Base-by-base conservation (phyloP, 2,329 filamentous ascomycete species). In the Onygenales sp. region DNA sequence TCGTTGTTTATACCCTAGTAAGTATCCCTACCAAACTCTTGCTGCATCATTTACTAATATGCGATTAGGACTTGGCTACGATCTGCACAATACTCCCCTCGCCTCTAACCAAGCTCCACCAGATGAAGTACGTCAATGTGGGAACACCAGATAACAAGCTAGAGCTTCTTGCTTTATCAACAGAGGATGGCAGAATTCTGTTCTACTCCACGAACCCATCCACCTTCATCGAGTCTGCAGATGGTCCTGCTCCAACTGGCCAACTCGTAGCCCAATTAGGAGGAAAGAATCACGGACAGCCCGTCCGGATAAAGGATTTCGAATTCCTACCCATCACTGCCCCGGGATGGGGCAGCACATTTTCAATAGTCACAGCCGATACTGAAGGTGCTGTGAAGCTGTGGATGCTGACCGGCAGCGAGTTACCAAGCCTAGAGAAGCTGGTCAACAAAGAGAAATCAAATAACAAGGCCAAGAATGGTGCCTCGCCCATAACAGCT, bases 241-340 rank as follows among this genome's bases (percentile, higher is more conserved):
- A 76, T 27, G 71, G 75, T 32, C 73, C 78, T 6, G 76, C 82
- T 17, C 86, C 86, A 41, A 80, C 82, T 62, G 76, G 74, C 52
- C 68, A 69, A 44, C 66, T 86, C 14, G 66, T 93, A 10, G 88
- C 83, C n/a, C 82, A 91, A 61, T 67, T 97, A 9, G 92, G 91
- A 42, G 91, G 91, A 10, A 82, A 81, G 59, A 77, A 80, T 33
- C 78, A 77, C 2, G 85, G 84, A 0, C 78, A 93, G 49, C 72
- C 73, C 2, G 80, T 82, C 9, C 83, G 93, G 50, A 84, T 97
- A 68, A 98, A 97, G 73, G 91, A 95, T 65, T 96, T 97, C 68
- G 80, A 83, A 55, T 72, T 90, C 36, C 62, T 93, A 48, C 65
- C 69, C 10, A 55, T 77, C 2, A 72, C 58, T 59, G 69, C 62